Base-by-base conservation (phyloP, 73 alveolate genomes). In the Paramecium pentaurelia region DNA sequence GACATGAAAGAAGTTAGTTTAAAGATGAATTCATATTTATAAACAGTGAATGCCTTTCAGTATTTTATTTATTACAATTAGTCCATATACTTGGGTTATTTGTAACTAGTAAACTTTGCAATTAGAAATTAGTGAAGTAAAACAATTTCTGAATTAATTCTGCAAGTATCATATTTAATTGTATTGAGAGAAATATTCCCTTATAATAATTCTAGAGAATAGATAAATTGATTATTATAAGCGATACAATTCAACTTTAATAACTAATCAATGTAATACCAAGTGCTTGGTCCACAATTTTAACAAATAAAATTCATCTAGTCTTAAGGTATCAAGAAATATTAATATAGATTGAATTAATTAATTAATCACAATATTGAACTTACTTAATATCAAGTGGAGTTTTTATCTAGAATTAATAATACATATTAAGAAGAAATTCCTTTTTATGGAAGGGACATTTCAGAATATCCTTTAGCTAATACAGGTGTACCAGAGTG, bases 371-470 rank as follows among this genome's bases (percentile, higher is more conserved):
- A 64, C 49, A 64, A 64, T 1, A 64, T 64, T 32, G 54, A 64
- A 28, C 30, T 64, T 28, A 32, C 84, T 1, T 64, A 64, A 64
- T 4, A 64, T 64, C 10, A 64, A 7, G 10, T 64, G 14, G 84
- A 64, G 16, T 64, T 64, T 64, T 64, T 64, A n/a, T 28, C 84
- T 3, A 64, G 84, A 27, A 28, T 64, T 6, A 64, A 64, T 64
- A 64, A 32, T 28, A 64, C 20, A 5, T 45, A 32, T 45, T 45
- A 73, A 49, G 47, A 80, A 25, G 75, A 80, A 49, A 5, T 16
- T 38, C 75, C 71, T 10, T 80, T 80, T 80, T 80, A 44, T 80
- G 91, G 91, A 20, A 40, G 77, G 30, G 73, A 40, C 4, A 40
- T 80, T 4, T 80, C 25, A 45, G 75, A 80, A 9, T 80, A 80